Evolutionary conservation across 2,329 filamentous ascomycete species (phyloP).

Genomic region (Anthostomella pinea): DNA sequence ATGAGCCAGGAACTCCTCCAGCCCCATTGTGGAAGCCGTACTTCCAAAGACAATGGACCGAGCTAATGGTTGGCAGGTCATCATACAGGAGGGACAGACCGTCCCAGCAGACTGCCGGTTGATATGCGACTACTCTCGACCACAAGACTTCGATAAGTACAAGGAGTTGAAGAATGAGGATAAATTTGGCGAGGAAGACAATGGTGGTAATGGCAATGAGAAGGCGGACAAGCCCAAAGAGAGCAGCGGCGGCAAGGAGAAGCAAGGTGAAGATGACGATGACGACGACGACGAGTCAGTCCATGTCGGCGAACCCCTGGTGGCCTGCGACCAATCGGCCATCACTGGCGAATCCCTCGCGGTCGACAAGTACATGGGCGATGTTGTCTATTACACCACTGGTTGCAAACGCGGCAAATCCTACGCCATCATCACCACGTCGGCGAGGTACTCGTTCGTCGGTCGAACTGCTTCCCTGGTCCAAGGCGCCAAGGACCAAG

Average conservation of each 20-base stretch:
- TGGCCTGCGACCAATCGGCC: slow-evolving; percentile 75
- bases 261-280: slow-evolving; percentile 57
- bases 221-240: slow-evolving; percentile 11
- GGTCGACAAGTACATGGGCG: slow-evolving; percentile 76
- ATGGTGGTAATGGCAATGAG: slow-evolving; percentile 10
- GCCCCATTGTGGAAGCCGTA: too few relatives aligned
- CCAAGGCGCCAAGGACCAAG: slow-evolving; percentile 71
- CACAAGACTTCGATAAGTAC: slow-evolving; percentile 47
- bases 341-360: slow-evolving; percentile 79
- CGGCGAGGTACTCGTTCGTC: slow-evolving; percentile 71
- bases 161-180: slow-evolving; percentile 31
- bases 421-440: slow-evolving; percentile 65
- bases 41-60: too few relatives aligned
- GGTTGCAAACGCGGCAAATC: slow-evolving; percentile 79
- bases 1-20: neutral
- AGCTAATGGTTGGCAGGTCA: slow-evolving; percentile 43
- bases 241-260: slow-evolving; percentile 53
- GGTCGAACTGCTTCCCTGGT: slow-evolving; percentile 72
- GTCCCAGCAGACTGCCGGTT: slow-evolving; percentile 68
- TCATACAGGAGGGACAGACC: slow-evolving; percentile 70
- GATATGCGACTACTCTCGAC: slow-evolving; percentile 69
- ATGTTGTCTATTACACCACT: slow-evolving; percentile 74
- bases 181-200: slow-evolving; percentile 24
- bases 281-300: slow-evolving; percentile 49
- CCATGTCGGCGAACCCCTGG: slow-evolving; percentile 62